Evolutionary conservation across 768 basidiomycete genomes (phyloP), one percentile per base, ranked within the genome.

Genomic region (Gloeostereum incarnatum): DNA sequence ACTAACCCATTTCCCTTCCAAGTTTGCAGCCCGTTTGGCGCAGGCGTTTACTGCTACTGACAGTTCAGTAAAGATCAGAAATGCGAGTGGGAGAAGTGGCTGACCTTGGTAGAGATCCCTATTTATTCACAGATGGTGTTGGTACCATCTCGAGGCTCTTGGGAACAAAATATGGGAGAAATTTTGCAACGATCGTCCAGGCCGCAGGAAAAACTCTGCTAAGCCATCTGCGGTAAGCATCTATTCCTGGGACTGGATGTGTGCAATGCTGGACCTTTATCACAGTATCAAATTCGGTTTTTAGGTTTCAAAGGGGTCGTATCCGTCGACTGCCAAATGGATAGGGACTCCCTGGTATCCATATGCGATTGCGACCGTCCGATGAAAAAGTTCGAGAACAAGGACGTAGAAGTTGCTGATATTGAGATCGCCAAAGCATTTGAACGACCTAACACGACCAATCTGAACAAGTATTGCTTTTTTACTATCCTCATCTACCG

Each of bases 1-100:
- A n/a, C n/a, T n/a, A n/a, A n/a, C n/a, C n/a, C n/a, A n/a, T n/a
- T n/a, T n/a, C n/a, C 89, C 89, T 2, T 87, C 89, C 5, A 85
- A 84, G 55, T 85, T 75, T 48, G 89, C 86, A 5, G 89, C 89
- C 10, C 73, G 89, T 14, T 61, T 91, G 41, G 79, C 83, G 5
- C 88, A 88, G 58, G 83, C 84, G 0, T 89, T 92, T 49, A 85
- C 84, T 0, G 79, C 82, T 2, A 92, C 89, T 1, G 78, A 85
- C 44, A 73, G 78, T 0, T 82, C 83, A 1, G 75, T 88, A 14
- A 55, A 52, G 16, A 75, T 90, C 35, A 41, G 45, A 5, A 56
- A 55, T 2, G 64, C 31, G 66, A 90, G 47, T 88, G 87, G 77
- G 68, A 75, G 35, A 68, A 39, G 68, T 86, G 32, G 50, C 54